Evolutionary conservation across 2,329 filamentous ascomycete genomes (phyloP).

Genomic region (Alternaria longipes): DNA sequence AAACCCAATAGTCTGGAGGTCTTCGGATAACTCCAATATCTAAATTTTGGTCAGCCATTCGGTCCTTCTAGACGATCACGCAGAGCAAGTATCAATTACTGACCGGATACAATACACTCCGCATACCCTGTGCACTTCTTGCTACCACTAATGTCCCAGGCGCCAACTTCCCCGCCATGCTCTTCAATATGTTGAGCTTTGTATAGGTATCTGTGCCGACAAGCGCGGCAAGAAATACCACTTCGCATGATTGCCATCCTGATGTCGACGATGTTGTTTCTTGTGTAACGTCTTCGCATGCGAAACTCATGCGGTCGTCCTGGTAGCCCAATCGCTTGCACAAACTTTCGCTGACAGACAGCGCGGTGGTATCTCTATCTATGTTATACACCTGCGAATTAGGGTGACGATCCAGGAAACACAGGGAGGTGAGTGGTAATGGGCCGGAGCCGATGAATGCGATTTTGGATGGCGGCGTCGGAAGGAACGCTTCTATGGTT

Average conservation of each 20-base stretch:
- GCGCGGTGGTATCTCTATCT: conserved; percentile 52
- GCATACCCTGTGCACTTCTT: conserved; percentile 57
- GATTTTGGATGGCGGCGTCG: conserved; percentile 43
- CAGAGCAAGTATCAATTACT: conserved; percentile 15
- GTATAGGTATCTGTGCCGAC: conserved; percentile 56
- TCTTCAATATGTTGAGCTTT: conserved; percentile 55
- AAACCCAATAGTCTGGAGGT: conserved; percentile 43
- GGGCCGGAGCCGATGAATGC: conserved; percentile 63
- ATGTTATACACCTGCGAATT: conserved; percentile 53
- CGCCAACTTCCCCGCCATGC: conserved; percentile 52
- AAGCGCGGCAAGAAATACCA: conserved; percentile 62
- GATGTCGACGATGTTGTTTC: neutral
- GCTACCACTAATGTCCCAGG: conserved; percentile 57
- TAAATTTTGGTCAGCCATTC: conserved; percentile 18
- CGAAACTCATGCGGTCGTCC: conserved; percentile 51
- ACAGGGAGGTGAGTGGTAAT: conserved; percentile 60
- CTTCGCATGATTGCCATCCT: conserved; percentile 52
- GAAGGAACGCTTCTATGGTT: conserved; percentile 51
- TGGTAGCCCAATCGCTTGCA: conserved; percentile 51
- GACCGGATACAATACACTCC: conserved; percentile 60
- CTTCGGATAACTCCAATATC: conserved; percentile 52
- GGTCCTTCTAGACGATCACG: neutral
- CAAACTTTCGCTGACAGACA: conserved; percentile 44
- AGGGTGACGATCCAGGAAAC: conserved; percentile 52
- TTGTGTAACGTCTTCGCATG: conserved; percentile 46